These are phyloP conservation scores for Pseudohyphozyma bogoriensis DNA, from an alignment of 768 basidiomycete genomes.

Conservation along the genomic window DNA sequence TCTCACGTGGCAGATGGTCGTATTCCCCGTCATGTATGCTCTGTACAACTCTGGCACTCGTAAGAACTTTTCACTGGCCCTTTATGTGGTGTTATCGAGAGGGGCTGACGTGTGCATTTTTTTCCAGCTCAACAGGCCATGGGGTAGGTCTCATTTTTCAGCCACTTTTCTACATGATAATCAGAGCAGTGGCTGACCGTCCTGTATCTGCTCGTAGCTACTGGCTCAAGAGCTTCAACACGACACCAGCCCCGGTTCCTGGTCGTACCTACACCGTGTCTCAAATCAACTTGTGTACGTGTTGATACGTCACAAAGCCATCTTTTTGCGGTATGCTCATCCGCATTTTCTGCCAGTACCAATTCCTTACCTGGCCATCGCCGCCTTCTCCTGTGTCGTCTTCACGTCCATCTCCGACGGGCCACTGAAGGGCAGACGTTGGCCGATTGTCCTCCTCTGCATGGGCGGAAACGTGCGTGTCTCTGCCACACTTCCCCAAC, in stretches of 20 bases:
- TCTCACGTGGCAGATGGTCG: neutral
- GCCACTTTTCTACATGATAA: no score
- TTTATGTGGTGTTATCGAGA: no score
- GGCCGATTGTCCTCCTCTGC: constrained; percentile 18
- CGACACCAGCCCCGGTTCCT: constrained; percentile 15
- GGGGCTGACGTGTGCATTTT: no score
- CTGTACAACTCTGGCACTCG: no score
- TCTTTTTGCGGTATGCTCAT: neutral
- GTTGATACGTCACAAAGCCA: neutral
- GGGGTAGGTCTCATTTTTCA: no score
- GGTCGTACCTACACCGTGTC: constrained; percentile 28
- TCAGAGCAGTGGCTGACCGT: no score
- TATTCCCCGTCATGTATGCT: neutral
- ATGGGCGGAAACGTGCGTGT: no score
- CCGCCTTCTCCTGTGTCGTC: constrained; percentile 16
- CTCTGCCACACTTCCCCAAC: no score
- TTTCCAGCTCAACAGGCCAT: no score
- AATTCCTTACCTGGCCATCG: constrained; percentile 1
- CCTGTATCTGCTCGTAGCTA: neutral
- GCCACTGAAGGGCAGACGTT: neutral
- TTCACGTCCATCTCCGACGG: neutral
- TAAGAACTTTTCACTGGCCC: no score
- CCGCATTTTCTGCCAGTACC: neutral
- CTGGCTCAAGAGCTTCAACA: constrained; percentile 34
- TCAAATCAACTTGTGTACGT: constrained; percentile 28